These are phyloP conservation scores for Pseudogymnoascus sp. DNA, from an alignment of 2,329 filamentous ascomycete species.

Conservation along the genomic window DNA sequence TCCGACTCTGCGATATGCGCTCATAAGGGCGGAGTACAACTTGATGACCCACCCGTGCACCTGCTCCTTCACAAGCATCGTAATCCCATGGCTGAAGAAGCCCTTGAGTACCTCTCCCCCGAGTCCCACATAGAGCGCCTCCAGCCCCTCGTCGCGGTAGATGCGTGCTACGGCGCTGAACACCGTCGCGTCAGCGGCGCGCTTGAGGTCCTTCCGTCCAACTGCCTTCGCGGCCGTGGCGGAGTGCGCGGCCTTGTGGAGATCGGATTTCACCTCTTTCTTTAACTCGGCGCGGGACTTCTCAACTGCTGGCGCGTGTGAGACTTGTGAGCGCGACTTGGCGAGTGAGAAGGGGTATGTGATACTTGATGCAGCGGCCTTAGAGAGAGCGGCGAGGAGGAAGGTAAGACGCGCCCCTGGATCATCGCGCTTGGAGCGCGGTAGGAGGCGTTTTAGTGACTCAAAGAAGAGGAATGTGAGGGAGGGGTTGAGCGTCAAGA, in stretches of 20 bases:
- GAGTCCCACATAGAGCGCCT: conserved; percentile 67
- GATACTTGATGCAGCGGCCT: conserved; percentile 64
- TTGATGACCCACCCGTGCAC: conserved; percentile 66
- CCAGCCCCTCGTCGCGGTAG: conserved; percentile 54
- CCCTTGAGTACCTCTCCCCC: conserved; percentile 70
- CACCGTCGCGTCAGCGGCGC: conserved; percentile 40
- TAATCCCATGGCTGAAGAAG: conserved; percentile 78
- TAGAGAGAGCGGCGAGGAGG: conserved; percentile 66
- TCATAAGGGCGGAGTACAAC: conserved; percentile 60
- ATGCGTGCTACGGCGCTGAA: conserved; percentile 55
- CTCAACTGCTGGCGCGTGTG: conserved; percentile 31
- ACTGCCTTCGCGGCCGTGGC: conserved; percentile 23
- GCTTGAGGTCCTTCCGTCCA: conserved; percentile 17
- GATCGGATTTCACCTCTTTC: conserved; percentile 19
- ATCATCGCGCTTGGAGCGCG: conserved; percentile 41
- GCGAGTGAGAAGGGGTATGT: conserved; percentile 84
- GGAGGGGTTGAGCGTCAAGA: conserved; percentile 77
- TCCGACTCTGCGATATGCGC: conserved; percentile 34
- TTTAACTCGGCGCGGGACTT: conserved; percentile 25
- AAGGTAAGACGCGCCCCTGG: conserved; percentile 51
- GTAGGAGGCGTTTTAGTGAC: conserved; percentile 55
- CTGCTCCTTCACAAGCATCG: conserved; percentile 77
- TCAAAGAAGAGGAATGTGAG: conserved; percentile 81
- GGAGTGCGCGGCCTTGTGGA: conserved; percentile 27
- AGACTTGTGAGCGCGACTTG: conserved; percentile 69